Base-by-base conservation (phyloP, 768 basidiomycete species). In the Rhizopogon sp. region DNA sequence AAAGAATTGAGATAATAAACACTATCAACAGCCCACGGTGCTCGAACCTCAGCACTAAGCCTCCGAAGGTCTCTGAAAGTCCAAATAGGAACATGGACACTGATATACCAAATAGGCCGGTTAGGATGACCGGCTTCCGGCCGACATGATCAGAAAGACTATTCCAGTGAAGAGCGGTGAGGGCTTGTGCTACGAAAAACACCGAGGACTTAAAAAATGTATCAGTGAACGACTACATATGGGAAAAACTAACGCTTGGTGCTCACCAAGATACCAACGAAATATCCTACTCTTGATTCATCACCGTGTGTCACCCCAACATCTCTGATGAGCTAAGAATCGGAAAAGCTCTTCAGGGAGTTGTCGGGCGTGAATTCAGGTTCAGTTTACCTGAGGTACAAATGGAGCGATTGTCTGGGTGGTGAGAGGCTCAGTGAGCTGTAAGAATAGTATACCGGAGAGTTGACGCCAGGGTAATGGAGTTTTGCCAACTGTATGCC, bases 131-230 rank as follows among this genome's bases (percentile, higher is more conserved):
- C 6, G 82, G 82, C 60, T 82, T 82, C 35, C 82, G 76, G 11
- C 82, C 82, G 25, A 80, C 62, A 50, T 66, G 67, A 60, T 83
- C 81, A 6, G 82, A 84, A 1, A 75, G 58, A 50, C 80, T 72
- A 62, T 80, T 79, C 83, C 83, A 85, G 61, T 81, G 81, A 0
- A 85, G 71, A 16, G 83, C 76, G 3, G 79, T 80, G 41, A 76
- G 54, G 1, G 82, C 78, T 61, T 84, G 79, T 0, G 81, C 75
- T 0, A 72, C 68, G 51, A 78, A 84, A 64, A 82, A 84, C 3
- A 83, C 62, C 1, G 81, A 82, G 70, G 81, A 76, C 80, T 83
- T 31, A 14, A 1, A 1, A 50, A 55, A 20, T 8, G 16, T 13
- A 31, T 47, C 17, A 47, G 46, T 13, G 20, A 35, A 35, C 11